Evolutionary conservation across 768 basidiomycete species (phyloP), one percentile per base, ranked within the genome.

Genomic region (Ramaria sp.): DNA sequence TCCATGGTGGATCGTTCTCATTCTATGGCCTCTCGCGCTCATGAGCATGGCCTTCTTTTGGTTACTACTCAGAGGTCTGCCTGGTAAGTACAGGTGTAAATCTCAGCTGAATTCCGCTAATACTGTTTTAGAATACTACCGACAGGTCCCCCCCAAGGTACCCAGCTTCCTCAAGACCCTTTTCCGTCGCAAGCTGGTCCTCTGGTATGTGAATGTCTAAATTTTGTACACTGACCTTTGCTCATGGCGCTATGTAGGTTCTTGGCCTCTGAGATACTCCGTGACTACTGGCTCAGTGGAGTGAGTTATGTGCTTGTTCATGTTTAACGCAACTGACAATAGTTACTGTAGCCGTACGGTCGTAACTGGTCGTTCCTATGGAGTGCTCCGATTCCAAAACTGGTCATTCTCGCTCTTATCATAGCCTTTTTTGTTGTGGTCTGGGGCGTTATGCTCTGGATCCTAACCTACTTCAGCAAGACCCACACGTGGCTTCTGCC

Each of bases 341-440:
- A 41, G 31, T 58, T 62, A 59, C 1, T 20, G 7, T 60, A 88
- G 84, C 90, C 88, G 11, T 92, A 91, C 64, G 93, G 93, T 58
- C 86, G 92, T 62, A 95, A 95, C 70, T 96, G 93, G 93, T 73
- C 81, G 61, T 96, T 92, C 83, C 74, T 96, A 7, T 96, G 93
- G 93, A 81, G 76, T 62, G 85, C 86, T 11, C 76, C 80, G 9
- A 84, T 96, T 56, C 78, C 90, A 9, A 84, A 86, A 65, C 92
- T 84, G 83, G 83, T 86, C 62, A 92, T 87, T 52, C 72, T 89
- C 19, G 68, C 94, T 24, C 83, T 95, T 53, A 78, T 95, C 67
- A 67, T 86, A 66, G 62, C 75, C 24, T 96, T 96, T 81, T 96
- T 96, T 71, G 70, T 96, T 59, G 82, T 81, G 54, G 80, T 96